Conservation (phyloP, 306 rosid genomes). For the Ormosia semicastrata region DNA sequence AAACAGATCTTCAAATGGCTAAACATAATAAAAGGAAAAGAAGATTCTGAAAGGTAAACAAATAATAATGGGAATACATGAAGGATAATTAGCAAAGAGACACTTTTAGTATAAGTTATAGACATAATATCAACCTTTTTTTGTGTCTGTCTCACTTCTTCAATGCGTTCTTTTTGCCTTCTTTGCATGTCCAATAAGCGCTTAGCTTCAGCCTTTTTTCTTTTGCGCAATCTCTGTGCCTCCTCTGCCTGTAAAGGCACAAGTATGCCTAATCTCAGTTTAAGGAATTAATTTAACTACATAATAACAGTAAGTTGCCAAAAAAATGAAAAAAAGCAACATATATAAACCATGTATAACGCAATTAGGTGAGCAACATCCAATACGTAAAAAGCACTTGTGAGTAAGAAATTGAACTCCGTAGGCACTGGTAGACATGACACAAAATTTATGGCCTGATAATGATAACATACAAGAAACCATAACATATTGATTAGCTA, state of each 20-base stretch:
- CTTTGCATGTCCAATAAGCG: constrained; percentile 71
- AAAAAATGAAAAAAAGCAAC: background rate
- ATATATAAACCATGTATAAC: background rate
- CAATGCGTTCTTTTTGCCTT: constrained; percentile 85
- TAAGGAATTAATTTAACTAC: constrained; percentile 1
- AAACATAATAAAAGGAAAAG: background rate
- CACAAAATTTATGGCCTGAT: background rate
- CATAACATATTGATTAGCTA: background rate
- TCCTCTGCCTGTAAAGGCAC: constrained; percentile 70
- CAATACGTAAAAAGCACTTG: background rate
- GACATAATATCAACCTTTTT: constrained; percentile 68
- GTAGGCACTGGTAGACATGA: background rate
- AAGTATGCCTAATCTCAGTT: constrained; percentile 14
- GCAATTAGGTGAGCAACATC: background rate
- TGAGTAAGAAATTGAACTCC: background rate
- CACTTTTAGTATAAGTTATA: background rate
- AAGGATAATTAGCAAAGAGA: constrained; percentile 15
- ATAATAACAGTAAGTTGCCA: background rate
- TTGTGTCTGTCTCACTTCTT: constrained; percentile 89
- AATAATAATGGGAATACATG: background rate
- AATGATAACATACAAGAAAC: background rate
- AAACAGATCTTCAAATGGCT: background rate
- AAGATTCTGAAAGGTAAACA: background rate
- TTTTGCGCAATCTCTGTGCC: constrained; percentile 77
- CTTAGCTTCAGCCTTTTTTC: constrained; percentile 71